Percentiles rank a stretch among this genome's conserved stretches.
Evolutionary conservation across 2,329 filamentous ascomycete species (phyloP).

Genomic region (Neonectria magnoliae): DNA sequence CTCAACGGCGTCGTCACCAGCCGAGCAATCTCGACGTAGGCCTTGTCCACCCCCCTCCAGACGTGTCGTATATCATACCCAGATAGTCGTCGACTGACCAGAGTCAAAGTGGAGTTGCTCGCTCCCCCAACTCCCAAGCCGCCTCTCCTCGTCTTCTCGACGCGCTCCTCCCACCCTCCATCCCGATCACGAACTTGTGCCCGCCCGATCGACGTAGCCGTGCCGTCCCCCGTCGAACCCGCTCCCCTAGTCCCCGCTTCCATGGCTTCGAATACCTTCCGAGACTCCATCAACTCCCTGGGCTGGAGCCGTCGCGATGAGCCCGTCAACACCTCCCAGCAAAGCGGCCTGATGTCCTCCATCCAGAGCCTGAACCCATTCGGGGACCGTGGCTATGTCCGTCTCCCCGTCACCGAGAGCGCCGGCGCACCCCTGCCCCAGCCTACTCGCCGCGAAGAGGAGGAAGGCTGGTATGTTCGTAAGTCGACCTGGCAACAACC

Average conservation of each 20-base stretch:
- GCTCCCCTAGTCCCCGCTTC: conserved; percentile 30
- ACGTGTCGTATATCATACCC: conserved; percentile 34
- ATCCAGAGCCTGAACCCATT: conserved; percentile 91
- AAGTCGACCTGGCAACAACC: conserved; percentile 61
- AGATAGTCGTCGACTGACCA: conserved; percentile 37
- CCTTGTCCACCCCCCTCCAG: conserved; percentile 17
- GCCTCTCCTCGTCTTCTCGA: conserved; percentile 6
- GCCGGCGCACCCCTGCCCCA: conserved; percentile 88
- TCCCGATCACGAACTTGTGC: conserved; percentile 32
- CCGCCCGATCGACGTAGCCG: conserved; percentile 40
- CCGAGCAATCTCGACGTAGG: conserved; percentile 16
- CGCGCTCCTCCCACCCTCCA: conserved; percentile 37
- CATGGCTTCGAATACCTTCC: conserved; percentile 91
- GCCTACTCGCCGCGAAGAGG: conserved; percentile 86
- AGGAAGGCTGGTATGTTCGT: conserved; percentile 96
- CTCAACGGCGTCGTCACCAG: conserved; percentile 31
- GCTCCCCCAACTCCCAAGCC: conserved; percentile 6
- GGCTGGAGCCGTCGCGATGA: conserved; percentile 92
- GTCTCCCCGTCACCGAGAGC: conserved; percentile 85
- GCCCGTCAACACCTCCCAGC: conserved; percentile 75
- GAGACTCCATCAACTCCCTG: conserved; percentile 92
- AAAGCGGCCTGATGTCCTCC: conserved; percentile 80
- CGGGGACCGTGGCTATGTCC: conserved; percentile 84
- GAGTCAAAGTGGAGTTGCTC: conserved; percentile 18
- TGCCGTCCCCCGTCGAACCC: conserved; percentile 35